Conservation (phyloP, 2,329 filamentous ascomycete species). For the Pseudocercospora fuligena region DNA sequence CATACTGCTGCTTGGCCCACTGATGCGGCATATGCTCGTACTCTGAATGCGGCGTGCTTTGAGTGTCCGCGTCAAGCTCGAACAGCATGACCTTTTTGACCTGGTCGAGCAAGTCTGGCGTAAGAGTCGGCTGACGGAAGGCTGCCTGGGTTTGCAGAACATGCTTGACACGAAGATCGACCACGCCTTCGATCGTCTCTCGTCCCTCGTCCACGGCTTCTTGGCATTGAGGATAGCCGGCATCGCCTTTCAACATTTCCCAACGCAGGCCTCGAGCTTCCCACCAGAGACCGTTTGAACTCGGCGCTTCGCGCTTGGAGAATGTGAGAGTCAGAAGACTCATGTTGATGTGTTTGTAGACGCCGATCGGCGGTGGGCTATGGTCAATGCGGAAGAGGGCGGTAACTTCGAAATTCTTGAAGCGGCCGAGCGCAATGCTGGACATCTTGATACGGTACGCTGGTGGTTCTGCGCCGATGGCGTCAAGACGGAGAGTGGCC, state of each 20-base stretch:
- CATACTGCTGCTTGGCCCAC: background rate
- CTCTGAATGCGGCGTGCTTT: background rate
- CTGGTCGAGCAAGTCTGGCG: background rate
- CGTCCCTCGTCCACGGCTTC: background rate
- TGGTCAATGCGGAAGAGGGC: background rate
- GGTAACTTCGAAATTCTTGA: background rate
- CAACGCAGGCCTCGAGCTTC: background rate
- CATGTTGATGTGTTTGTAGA: background rate
- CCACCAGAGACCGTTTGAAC: background rate
- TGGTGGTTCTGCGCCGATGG: no score
- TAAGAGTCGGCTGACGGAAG: background rate
- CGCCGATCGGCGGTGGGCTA: background rate
- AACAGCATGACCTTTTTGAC: background rate
- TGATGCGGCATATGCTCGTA: background rate
- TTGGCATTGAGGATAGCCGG: background rate
- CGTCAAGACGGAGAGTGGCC: no score
- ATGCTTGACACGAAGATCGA: background rate
- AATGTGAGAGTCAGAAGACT: background rate
- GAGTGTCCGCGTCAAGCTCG: background rate
- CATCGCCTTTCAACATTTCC: background rate
- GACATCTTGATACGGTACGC: no score
- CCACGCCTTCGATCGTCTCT: background rate
- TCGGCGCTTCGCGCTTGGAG: background rate
- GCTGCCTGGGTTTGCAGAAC: background rate
- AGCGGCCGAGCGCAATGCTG: background rate